Conservation (phyloP, 768 basidiomycete species). For the Lepiota venenata region DNA sequence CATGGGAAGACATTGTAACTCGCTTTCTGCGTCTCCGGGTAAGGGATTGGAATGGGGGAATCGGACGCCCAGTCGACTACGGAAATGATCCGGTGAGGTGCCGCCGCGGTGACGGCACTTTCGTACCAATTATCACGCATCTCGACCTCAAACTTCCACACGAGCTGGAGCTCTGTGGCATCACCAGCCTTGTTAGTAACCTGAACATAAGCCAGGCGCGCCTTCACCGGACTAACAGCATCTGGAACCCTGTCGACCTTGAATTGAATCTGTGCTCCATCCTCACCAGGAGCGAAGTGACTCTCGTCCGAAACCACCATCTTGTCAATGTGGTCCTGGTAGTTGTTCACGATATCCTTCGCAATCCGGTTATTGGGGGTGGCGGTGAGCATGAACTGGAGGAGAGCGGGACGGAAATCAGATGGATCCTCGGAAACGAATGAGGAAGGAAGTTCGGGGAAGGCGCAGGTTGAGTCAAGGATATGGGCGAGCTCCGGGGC, state of each 20-base stretch:
- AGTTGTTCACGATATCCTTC: conserved; percentile 45
- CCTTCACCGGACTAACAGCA: conserved; percentile 77
- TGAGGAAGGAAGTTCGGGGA: conserved; percentile 36
- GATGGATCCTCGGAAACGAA: conserved; percentile 31
- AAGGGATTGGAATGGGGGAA: conserved; percentile 46
- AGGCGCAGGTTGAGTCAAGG: conserved; percentile 55
- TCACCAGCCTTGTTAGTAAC: conserved; percentile 65
- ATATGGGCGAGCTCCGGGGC: conserved; percentile 41
- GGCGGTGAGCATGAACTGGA: conserved; percentile 79
- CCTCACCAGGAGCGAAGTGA: conserved; percentile 43
- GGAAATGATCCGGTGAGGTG: conserved; percentile 79
- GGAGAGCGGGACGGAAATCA: conserved; percentile 55
- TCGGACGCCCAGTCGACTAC: conserved; percentile 96
- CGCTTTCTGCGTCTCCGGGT: conserved; percentile 25
- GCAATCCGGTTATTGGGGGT: conserved; percentile 49
- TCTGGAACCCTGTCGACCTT: conserved; percentile 65
- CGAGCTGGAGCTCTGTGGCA: conserved; percentile 60
- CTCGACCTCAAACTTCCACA: conserved; percentile 93
- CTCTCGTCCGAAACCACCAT: conserved; percentile 42
- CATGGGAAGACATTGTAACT: conserved; percentile 75
- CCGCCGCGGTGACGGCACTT: conserved; percentile 68
- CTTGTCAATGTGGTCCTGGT: conserved; percentile 44
- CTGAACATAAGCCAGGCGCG: conserved; percentile 76
- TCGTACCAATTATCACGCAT: conserved; percentile 98
- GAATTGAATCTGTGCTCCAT: conserved; percentile 33